These are phyloP conservation scores for Nicotiana tomentosiformis DNA, from an alignment of 257 asterid species.

Conservation along the genomic window DNA sequence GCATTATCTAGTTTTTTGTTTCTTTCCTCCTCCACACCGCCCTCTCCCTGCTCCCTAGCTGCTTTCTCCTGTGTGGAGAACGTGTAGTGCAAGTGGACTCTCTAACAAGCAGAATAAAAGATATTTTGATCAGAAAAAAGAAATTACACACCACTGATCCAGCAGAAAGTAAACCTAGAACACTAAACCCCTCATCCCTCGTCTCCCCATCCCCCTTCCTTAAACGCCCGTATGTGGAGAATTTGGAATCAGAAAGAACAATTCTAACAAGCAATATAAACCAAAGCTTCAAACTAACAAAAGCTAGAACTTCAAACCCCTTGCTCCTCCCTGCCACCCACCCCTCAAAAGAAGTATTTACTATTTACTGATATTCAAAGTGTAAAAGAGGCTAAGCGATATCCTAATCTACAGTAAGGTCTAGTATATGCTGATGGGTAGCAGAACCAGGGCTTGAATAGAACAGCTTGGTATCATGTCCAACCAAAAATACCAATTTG, in stretches of 20 bases:
- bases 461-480: neutral
- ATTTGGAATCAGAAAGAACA: neutral
- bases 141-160: neutral
- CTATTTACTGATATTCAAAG: neutral
- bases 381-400: neutral
- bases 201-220: neutral
- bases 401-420: conserved; percentile 3
- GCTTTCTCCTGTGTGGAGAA: neutral
- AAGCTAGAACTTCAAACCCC: conserved; percentile 1
- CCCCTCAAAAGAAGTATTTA: neutral
- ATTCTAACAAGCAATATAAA: neutral
- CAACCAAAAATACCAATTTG: neutral
- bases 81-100: neutral
- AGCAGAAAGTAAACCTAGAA: neutral
- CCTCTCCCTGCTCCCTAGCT: conserved; percentile 1
- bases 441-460: neutral
- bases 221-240: neutral
- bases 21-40: neutral
- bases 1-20: neutral
- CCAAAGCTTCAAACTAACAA: neutral
- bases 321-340: neutral
- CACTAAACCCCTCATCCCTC: neutral
- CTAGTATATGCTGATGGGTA: neutral
- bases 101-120: neutral
- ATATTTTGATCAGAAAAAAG: neutral